Evolutionary conservation across 306 rosid species (phyloP).

Genomic region (Cucurbita moschata): DNA sequence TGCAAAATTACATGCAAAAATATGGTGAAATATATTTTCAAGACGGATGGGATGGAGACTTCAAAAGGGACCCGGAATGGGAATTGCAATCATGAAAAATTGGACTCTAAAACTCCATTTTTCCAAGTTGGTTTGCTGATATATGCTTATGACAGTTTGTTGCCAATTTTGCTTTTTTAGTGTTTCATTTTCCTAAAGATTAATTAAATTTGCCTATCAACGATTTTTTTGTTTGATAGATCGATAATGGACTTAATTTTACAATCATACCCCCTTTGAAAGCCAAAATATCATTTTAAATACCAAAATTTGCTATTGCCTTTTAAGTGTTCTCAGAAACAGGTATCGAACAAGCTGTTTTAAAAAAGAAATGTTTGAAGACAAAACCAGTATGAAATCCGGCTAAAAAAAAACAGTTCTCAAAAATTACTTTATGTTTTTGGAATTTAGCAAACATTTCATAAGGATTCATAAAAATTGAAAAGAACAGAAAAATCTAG

Average conservation of each 20-base stretch:
- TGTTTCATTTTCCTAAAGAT: not conserved
- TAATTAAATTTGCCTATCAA: not conserved
- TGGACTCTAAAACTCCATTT: not conserved
- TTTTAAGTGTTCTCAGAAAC: not conserved
- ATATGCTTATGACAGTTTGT: not conserved
- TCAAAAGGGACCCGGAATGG: not conserved
- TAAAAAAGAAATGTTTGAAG: not conserved
- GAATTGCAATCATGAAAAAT: not conserved
- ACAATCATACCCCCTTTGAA: not conserved
- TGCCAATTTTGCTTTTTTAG: not conserved
- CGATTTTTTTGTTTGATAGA: not conserved
- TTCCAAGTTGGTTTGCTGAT: constrained; percentile 3
- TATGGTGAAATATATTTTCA: not conserved
- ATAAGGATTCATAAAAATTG: not conserved
- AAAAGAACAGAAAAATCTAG: not conserved
- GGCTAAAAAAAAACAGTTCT: not conserved
- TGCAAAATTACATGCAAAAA: constrained; percentile 19
- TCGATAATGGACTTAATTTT: not conserved
- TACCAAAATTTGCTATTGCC: no score
- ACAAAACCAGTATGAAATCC: not conserved
- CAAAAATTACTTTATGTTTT: not conserved
- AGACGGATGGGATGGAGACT: constrained; percentile 3
- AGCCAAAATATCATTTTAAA: not conserved
- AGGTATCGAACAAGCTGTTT: not conserved
- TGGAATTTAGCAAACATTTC: not conserved